phyloP scores from a whole-genome alignment of 2,329 filamentous ascomycete species.

The Aspergillus sojae region DNA sequence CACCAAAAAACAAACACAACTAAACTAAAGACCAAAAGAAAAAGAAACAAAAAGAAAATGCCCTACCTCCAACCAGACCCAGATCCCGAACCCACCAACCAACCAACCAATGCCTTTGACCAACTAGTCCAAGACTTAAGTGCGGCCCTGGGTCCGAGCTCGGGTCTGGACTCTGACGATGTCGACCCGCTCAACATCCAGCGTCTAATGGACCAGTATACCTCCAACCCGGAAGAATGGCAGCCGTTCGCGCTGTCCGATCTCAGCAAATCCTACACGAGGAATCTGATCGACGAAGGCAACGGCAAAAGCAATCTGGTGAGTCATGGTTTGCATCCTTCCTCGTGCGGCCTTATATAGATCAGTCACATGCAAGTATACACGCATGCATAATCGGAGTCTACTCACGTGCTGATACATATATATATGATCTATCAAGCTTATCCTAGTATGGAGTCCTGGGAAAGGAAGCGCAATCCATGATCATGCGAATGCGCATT shows the following conservation, averaged over 20 bases:
- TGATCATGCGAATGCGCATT: slow-evolving; percentile 86
- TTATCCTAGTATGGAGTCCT: slow-evolving; percentile 87
- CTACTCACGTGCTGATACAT: slow-evolving; percentile 12
- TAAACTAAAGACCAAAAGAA: neutral
- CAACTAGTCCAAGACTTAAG: slow-evolving; percentile 74
- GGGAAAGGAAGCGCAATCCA: slow-evolving; percentile 83
- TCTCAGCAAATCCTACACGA: slow-evolving; percentile 70
- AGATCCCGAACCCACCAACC: slow-evolving; percentile 8
- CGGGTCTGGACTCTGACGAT: slow-evolving; percentile 78
- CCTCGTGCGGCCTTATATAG: neutral
- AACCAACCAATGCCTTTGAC: slow-evolving; percentile 57
- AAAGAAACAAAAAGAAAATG: slow-evolving; percentile 26
- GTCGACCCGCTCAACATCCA: slow-evolving; percentile 74
- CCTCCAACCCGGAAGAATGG: slow-evolving; percentile 72
- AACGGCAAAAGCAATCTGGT: slow-evolving; percentile 80
- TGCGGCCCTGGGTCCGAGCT: slow-evolving; percentile 73
- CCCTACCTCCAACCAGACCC: slow-evolving; percentile 33
- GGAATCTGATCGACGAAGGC: slow-evolving; percentile 86
- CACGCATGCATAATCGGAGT: neutral
- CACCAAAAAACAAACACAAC: neutral
- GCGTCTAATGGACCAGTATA: slow-evolving; percentile 73
- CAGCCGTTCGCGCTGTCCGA: slow-evolving; percentile 74
- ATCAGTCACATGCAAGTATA: slow-evolving; percentile 1
- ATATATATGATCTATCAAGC: slow-evolving; percentile 49
- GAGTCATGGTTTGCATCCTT: slow-evolving; percentile 32